These are phyloP conservation scores for Cladophialophora psammophila DNA, from an alignment of 2,329 filamentous ascomycete genomes.

Conservation along the genomic window DNA sequence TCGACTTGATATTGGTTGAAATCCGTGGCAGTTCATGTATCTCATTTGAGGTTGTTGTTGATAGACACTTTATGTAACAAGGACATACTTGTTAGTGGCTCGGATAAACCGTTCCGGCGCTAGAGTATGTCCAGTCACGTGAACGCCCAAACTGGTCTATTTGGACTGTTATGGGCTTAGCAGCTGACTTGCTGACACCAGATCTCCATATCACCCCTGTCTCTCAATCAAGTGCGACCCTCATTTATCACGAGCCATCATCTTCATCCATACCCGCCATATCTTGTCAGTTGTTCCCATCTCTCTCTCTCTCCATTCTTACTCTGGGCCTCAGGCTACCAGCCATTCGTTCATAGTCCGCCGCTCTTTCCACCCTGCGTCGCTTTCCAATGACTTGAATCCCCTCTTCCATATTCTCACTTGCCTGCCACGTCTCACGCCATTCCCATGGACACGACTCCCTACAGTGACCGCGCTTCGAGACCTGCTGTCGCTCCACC, in stretches of 20 bases:
- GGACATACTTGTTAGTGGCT: too few relatives aligned
- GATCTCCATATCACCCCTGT: conserved; percentile 4
- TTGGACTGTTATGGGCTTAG: neutral
- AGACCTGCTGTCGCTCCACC: conserved; percentile 27
- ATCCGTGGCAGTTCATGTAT: neutral
- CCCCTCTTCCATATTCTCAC: conserved; percentile 8
- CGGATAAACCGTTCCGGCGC: conserved; percentile 16
- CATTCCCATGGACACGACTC: conserved; percentile 35
- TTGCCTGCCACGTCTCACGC: conserved; percentile 24
- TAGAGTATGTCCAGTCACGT: neutral
- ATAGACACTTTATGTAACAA: neutral
- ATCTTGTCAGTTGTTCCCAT: conserved; percentile 2
- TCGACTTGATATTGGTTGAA: neutral
- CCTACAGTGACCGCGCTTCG: conserved; percentile 33
- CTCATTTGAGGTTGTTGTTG: neutral
- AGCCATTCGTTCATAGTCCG: conserved; percentile 1
- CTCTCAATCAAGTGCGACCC: neutral
- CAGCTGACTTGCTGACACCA: neutral
- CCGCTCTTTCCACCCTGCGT: conserved; percentile 1
- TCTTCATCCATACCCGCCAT: neutral
- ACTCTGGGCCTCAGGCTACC: conserved; percentile 7
- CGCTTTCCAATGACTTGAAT: conserved; percentile 10
- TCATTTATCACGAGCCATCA: neutral
- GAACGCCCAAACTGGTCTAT: neutral
- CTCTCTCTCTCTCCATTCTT: neutral